Base-by-base conservation (phyloP, 106 monocot genomes). In the Dendrobium huoshanense region DNA sequence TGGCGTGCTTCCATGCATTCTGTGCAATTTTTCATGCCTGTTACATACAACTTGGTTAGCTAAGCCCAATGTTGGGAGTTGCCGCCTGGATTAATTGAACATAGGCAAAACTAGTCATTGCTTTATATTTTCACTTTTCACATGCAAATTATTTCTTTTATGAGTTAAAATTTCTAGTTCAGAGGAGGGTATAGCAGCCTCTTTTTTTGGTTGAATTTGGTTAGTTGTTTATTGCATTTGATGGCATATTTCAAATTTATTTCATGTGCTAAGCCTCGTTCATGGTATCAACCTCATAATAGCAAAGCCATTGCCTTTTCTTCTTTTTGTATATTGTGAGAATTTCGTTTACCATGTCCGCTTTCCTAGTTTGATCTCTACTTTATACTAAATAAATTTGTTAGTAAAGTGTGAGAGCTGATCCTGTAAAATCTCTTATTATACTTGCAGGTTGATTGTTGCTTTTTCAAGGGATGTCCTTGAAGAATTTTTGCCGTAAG, bases 401-500 rank as follows among this genome's bases (percentile, higher is more conserved):
- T 3, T 13, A 4, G 37, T 37, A 27, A 70, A 31, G 17, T 19
- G 27, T 37, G 33, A 33, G 37, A 31, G 70, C 33, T 33, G 37
- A 33, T 70, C 70, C 4, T 70, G 70, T 70, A 70, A 5, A 70
- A 37, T 31, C 15, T 70, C 18, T 67, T 70, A 15, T 33, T 3
- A 70, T 31, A 37, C 27, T 41, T 74, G 74, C 88, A 96, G 96
- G 90, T 85, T 97, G 80, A 41, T 94, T 83, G 90, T 85, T 64
- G 85, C 88, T 86, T 83, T 97, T 9, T 88, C 93, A 15, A 89
- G 94, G 78, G 96, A 97, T 84, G 77, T 94, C 55, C 49, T 92
- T 29, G 86, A 94, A 56, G 92, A 97, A 2, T 97, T 97, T 87
- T 29, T 92, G 75, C 90, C 94, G 96, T 96, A 87, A 88, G 96